A percentile compares a stretch with the other conserved stretches of the same genome.
phyloP scores from a whole-genome alignment of 371 early-diverging fungal genomes.

The Haplosporangium sp. region DNA sequence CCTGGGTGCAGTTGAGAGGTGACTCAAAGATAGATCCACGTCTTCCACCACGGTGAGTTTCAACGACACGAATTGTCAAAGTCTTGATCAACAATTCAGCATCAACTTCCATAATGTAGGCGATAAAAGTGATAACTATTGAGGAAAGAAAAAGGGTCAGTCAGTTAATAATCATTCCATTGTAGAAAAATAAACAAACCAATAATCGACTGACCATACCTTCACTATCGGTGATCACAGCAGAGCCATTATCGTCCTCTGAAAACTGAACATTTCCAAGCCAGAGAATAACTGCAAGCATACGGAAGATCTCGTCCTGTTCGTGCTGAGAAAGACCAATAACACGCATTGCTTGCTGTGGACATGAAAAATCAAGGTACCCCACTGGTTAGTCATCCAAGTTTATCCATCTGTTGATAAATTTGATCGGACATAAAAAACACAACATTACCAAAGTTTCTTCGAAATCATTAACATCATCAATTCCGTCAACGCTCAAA shows the following conservation, averaged over 20 bases:
- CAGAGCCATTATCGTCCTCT: slow-evolving; percentile 75
- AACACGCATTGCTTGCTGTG: slow-evolving; percentile 81
- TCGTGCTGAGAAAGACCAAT: slow-evolving; percentile 81
- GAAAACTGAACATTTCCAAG: slow-evolving; percentile 83
- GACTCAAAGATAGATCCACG: slow-evolving; percentile 86
- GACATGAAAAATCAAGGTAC: background rate
- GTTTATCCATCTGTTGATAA: no score
- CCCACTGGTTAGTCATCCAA: no score
- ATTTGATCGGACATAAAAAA: background rate
- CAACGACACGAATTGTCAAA: slow-evolving; percentile 78
- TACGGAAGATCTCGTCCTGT: slow-evolving; percentile 83
- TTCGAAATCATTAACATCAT: slow-evolving; percentile 79
- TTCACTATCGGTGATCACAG: slow-evolving; percentile 73
- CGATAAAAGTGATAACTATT: slow-evolving; percentile 78
- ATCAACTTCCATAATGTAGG: slow-evolving; percentile 81
- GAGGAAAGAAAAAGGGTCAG: background rate
- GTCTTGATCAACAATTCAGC: slow-evolving; percentile 72
- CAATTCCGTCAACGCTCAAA: slow-evolving; percentile 84
- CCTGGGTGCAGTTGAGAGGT: slow-evolving; percentile 82
- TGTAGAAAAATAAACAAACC: background rate
- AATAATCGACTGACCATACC: slow-evolving; percentile 45
- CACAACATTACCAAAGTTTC: slow-evolving; percentile 72
- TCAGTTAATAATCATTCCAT: background rate
- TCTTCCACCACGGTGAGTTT: slow-evolving; percentile 85
- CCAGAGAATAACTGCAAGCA: slow-evolving; percentile 87